Evolutionary conservation across 805 yeast genomes (phyloP), one percentile per base, ranked within the genome.

Genomic region (Candida xiaguanensis): DNA sequence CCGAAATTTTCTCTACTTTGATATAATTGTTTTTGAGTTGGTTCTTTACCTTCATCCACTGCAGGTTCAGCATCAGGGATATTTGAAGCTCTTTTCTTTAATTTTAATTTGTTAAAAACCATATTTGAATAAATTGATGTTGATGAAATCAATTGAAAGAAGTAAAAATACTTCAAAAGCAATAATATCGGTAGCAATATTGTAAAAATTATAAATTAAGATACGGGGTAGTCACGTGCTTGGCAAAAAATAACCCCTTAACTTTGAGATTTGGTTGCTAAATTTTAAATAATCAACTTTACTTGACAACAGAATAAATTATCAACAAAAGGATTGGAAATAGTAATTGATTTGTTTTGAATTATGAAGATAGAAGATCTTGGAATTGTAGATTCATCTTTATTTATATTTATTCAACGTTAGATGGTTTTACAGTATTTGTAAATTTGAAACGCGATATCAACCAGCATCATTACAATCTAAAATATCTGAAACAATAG

Each of bases 1-100:
- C 96, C 98, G 53, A 76, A 80, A 53, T 86, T 85, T 49, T 64
- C 64, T 38, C 93, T 65, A 15, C 72, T 61, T 49, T 74, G 81
- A 51, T 70, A 79, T n/a, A 85, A 72, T 17, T 79, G 69, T 29
- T 59, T 63, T 37, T 53, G 55, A 7, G 70, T 51, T 4, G 75
- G 78, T 3, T 52, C 44, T 22, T 51, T 46, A 8, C 55, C 59
- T 2, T 52, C 48, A 15, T 52, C 44, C 3, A 48, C 60, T 4
- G 62, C 63, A 2, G 63, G 59, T 13, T 44, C 59, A 1, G 67
- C 58, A 9, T 41, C 31, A 7, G 56, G 40, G 11, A 59, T 31
- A 5, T 45, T 48, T 6, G 38, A 32, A 7, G 49, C 47, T 42
- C 56, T 57, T 8, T 56, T 46, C 37, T 62, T 63, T 30, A 67